Conservation (phyloP, 2,329 filamentous ascomycete species). For the Calonectria fujianensis region DNA sequence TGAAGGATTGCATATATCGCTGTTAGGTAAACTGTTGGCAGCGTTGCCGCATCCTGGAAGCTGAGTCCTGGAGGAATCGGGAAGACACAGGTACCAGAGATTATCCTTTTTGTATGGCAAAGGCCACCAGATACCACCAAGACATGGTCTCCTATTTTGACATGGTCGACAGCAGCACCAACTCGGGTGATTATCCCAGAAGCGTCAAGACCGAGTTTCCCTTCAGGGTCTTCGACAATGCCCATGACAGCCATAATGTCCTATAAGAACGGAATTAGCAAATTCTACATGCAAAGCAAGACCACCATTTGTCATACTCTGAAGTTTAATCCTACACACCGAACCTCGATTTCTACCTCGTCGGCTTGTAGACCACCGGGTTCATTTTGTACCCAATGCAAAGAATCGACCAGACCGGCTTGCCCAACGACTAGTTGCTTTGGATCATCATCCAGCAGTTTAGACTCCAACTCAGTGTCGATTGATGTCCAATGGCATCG, state of each 20-base stretch:
- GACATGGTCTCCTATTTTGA: background rate
- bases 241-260: constrained; percentile 16
- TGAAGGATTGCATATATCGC: background rate
- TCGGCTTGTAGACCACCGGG: background rate
- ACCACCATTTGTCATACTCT: constrained; percentile 52
- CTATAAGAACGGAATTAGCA: background rate
- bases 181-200: background rate
- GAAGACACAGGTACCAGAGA: background rate
- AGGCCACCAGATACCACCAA: background rate
- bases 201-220: background rate
- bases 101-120: too few relatives aligned
- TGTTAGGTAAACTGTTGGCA: background rate
- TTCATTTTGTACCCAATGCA: background rate
- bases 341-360: background rate
- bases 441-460: background rate
- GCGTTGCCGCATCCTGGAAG: background rate
- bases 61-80: background rate
- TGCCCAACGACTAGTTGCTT: background rate
- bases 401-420: background rate
- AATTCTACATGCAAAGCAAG: too few relatives aligned
- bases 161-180: background rate
- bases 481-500: background rate
- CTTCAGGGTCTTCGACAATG: background rate
- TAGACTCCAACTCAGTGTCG: background rate
- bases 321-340: constrained; percentile 33